A percentile compares a stretch with the other conserved stretches of the same genome.
These are phyloP conservation scores for Lichina pygmaea DNA, from an alignment of 495 filamentous ascomycete species.

Conservation along the genomic window DNA sequence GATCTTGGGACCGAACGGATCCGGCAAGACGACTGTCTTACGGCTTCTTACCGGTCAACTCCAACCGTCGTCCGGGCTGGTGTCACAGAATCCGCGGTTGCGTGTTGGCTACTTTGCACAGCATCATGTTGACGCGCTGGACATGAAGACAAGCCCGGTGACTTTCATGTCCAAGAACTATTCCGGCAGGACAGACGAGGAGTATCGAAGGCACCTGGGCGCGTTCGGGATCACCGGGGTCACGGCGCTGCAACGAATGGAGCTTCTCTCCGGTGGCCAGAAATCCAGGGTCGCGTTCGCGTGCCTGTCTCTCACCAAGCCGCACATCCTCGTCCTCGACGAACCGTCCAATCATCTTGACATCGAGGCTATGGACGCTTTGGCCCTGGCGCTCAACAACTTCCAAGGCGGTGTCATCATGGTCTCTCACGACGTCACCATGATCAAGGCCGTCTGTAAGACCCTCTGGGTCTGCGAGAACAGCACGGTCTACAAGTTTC, in stretches of 20 bases:
- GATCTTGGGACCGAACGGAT: conserved; percentile 95
- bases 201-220: conserved; percentile 85
- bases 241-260: conserved; percentile 93
- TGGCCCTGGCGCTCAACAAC: conserved; percentile 51
- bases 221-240: conserved; percentile 94
- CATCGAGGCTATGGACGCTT: conserved; percentile 97
- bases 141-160: conserved; percentile 67
- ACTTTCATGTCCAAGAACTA: conserved; percentile 87
- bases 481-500: conserved; percentile 90
- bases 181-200: conserved; percentile 78
- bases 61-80: conserved; percentile 45
- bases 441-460: conserved; percentile 86
- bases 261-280: conserved; percentile 78
- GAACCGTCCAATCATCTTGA: conserved; percentile 96
- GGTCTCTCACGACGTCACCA: conserved; percentile 98
- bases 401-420: conserved; percentile 93
- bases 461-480: conserved; percentile 92
- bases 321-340: conserved; percentile 93
- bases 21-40: conserved; percentile 90
- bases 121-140: conserved; percentile 92
- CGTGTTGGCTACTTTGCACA: conserved; percentile 93
- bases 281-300: conserved; percentile 97
- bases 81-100: conserved; percentile 66
- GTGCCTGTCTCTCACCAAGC: conserved; percentile 72
- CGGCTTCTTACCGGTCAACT: conserved; percentile 84